These are phyloP conservation scores for Conoideocrella luteorostrata DNA, from an alignment of 2,329 filamentous ascomycete species.

Conservation along the genomic window DNA sequence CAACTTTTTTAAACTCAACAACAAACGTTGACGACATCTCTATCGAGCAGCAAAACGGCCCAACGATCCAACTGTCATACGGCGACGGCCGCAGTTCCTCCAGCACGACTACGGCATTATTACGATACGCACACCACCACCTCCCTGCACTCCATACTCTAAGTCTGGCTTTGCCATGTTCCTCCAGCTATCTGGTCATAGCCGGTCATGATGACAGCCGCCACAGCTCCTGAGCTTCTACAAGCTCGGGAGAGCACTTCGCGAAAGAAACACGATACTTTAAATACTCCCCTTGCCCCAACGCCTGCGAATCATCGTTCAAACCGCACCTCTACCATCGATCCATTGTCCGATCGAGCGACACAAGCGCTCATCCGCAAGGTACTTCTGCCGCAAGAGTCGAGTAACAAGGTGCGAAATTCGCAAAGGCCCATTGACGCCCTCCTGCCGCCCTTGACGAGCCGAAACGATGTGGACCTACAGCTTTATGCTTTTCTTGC, in stretches of 20 bases:
- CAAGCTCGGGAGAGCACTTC: constrained; percentile 10
- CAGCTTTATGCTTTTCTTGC: constrained; percentile 91
- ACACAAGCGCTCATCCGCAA: constrained; percentile 76
- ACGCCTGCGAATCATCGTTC: constrained; percentile 22
- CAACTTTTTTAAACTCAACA: constrained; percentile 14
- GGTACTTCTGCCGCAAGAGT: constrained; percentile 70
- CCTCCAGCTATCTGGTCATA: constrained; percentile 18
- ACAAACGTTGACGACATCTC: constrained; percentile 3
- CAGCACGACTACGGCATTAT: too few relatives aligned
- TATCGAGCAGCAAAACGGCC: not conserved
- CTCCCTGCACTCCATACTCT: not conserved
- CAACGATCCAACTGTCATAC: not conserved
- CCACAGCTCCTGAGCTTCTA: constrained; percentile 10
- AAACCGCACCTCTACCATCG: constrained; percentile 30
- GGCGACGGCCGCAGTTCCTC: too few relatives aligned
- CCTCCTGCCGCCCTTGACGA: constrained; percentile 83
- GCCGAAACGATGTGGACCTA: constrained; percentile 86
- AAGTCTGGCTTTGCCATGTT: constrained; percentile 3
- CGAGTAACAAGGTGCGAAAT: constrained; percentile 48
- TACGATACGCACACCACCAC: not conserved
- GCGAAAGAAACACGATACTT: constrained; percentile 6
- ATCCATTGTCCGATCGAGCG: constrained; percentile 67
- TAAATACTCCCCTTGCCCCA: constrained; percentile 15
- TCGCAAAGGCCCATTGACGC: constrained; percentile 60
- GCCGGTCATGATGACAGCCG: constrained; percentile 17